Evolutionary conservation across 805 yeast genomes (phyloP).

Genomic region (Pichia kluyveri): DNA sequence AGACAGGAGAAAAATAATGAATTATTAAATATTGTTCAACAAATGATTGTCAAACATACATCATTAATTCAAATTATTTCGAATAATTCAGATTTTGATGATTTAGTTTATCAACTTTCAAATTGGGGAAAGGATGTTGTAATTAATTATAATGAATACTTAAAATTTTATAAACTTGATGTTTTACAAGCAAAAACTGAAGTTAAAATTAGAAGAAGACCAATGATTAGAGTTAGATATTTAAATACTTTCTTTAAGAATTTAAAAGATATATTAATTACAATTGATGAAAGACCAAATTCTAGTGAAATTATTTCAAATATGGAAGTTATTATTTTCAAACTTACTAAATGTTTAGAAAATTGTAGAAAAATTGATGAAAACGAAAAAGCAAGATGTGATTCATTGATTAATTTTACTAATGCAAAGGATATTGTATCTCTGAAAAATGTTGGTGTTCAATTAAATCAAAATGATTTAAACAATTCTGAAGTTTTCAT

Average conservation of each 20-base stretch:
- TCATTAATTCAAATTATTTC: slow-evolving; percentile 11
- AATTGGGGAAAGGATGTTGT: slow-evolving; percentile 18
- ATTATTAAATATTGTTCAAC: slow-evolving; percentile 11
- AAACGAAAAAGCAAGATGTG: slow-evolving; percentile 13
- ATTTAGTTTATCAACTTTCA: slow-evolving; percentile 11
- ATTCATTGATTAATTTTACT: slow-evolving; percentile 10
- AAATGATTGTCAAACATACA: slow-evolving; percentile 14
- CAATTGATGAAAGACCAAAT: slow-evolving; percentile 13
- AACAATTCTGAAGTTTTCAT: slow-evolving; percentile 2
- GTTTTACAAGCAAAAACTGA: slow-evolving; percentile 20
- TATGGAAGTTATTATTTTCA: slow-evolving; percentile 16
- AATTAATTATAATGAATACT: slow-evolving; percentile 17
- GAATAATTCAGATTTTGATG: slow-evolving; percentile 8
- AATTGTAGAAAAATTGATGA: slow-evolving; percentile 19
- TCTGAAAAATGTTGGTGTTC: slow-evolving; percentile 15
- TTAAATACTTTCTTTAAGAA: slow-evolving; percentile 17
- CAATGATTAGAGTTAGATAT: slow-evolving; percentile 23
- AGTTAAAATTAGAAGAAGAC: slow-evolving; percentile 21
- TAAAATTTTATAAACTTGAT: slow-evolving; percentile 15
- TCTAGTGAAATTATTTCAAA: slow-evolving; percentile 18
- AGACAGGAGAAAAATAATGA: slow-evolving; percentile 16
- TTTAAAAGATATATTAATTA: slow-evolving; percentile 14
- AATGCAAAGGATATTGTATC: slow-evolving; percentile 19
- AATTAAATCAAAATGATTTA: slow-evolving; percentile 6
- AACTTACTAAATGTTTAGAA: slow-evolving; percentile 11